Evolutionary conservation across 768 basidiomycete genomes (phyloP), one percentile per base, ranked within the genome.

Genomic region (Pseudohyphozyma bogoriensis): DNA sequence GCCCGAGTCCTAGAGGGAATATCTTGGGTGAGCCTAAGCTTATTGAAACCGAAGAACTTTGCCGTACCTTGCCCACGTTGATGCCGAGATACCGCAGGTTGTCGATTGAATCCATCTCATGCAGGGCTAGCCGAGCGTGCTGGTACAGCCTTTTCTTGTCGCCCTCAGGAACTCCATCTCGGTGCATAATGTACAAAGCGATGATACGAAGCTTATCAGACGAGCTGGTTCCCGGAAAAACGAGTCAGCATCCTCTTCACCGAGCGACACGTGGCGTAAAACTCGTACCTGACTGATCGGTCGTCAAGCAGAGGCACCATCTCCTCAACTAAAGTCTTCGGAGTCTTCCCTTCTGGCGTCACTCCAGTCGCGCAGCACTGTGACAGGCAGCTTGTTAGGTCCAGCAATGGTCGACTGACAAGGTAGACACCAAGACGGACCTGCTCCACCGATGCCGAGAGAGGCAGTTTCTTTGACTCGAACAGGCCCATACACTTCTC

Each of bases 91-190:
- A 80, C 12, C 82, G 77, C 57, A 99, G 78, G 11, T 89, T 85
- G 72, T 95, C 93, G 45, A 96, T 79, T 31, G 89, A 88, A 70
- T 97, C 95, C 74, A 93, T 89, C 69, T 99, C 93, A 6, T 87
- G 79, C 58, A 92, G 74, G 7, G 83, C 82, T 44, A 99, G 76
- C 46, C 89, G 80, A 24, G 93, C 95, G 72, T 99, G 95, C 71
- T 97, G 91, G 73, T 91, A 97, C 59, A 99, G 74, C 59, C 95
- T 79, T 62, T 92, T 82, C 57, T 89, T 84, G 74, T 99, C 95
- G 71, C 97, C 95, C 55, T 96, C 92, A n/a, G 95, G 91, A 24
- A 97, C 93, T 40, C 95, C 95, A 69, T 97, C 95, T 32, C 92
- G 84, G 73, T 84, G 81, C 72, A 93, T 85, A 68, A 97, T 88